Percentiles rank a stretch among this genome's conserved stretches.
Evolutionary conservation across 108 stramenopile species (phyloP).

Genomic region (Hondaea fermentalgiana): DNA sequence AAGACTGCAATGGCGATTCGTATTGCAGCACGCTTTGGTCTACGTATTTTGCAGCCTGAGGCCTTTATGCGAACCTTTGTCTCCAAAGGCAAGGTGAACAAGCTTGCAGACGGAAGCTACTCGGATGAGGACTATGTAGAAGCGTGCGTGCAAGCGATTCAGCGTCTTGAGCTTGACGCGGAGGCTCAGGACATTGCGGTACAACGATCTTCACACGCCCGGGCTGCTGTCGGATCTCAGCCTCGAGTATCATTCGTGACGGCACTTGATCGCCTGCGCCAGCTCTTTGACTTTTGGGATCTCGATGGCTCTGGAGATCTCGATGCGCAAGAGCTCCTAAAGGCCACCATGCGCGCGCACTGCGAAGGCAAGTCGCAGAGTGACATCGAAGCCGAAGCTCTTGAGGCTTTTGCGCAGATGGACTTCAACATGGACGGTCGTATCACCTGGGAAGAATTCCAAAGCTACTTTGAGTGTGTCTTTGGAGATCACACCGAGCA

Average conservation of each 20-base stretch:
- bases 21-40: neutral
- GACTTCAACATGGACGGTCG: neutral
- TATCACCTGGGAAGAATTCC: constrained; percentile 6
- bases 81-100: neutral
- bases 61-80: neutral
- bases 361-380: neutral
- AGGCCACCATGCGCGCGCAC: neutral
- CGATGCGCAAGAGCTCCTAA: neutral
- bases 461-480: neutral
- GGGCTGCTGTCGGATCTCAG: neutral
- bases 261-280: neutral
- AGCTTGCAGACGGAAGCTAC: neutral
- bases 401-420: constrained; percentile 11
- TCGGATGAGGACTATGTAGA: neutral
- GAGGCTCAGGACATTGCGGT: neutral
- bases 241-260: neutral
- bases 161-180: neutral
- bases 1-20: neutral
- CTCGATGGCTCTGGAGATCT: neutral
- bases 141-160: neutral
- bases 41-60: neutral
- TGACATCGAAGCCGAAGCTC: neutral
- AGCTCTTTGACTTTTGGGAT: neutral
- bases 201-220: neutral
- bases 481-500: neutral